Base-by-base conservation (phyloP, 805 yeast genomes). In the Lipomyces chichibuensis region DNA sequence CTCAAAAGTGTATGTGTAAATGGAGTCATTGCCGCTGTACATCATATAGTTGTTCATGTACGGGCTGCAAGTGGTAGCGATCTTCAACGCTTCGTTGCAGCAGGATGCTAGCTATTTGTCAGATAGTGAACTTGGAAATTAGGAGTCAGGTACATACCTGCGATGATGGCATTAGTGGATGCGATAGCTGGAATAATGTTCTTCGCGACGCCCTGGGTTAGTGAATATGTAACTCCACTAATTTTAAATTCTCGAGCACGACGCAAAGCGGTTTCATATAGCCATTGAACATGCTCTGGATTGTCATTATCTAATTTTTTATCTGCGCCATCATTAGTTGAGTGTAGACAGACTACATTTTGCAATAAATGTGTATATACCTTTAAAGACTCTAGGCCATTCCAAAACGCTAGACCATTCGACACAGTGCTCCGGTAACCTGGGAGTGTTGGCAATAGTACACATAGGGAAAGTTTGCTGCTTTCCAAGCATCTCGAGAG, bases 171-270 rank as follows among this genome's bases (percentile, higher is more conserved):
- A 76, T 95, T 94, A 0, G 98, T 93, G 1, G 96, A 88, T 0
- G 97, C 97, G 63, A 93, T 90, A 1, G 97, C 93, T 0, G 99
- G 99, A 9, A 94, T 89, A 67, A 94, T 93, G 74, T 89, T 89
- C 76, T 94, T 94, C 62, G 92, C 91, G 43, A 94, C 96, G 0
- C 98, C 98, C 62, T 91, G 82, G 0, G 95, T 87, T 52, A 90
- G 83, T 59, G 83, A 79, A 66, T 85, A 83, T 0, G 94, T 89
- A 11, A 94, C 91, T 0, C 94, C 93, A 0, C 71, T 66, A 57
- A 94, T 94, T 1, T 84, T 83, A 75, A 87, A 92, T 63, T 82
- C 77, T 0, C 75, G 55, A 0, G 97, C 97, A 64, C 98, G 80
- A 17, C 73, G 73, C 11, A 76, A 63, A 1, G 97, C 86, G 27